Percentiles rank a stretch among this genome's conserved stretches.
phyloP scores from a whole-genome alignment of 1,284 basidiomycete species.

The Puccinia hordei region DNA sequence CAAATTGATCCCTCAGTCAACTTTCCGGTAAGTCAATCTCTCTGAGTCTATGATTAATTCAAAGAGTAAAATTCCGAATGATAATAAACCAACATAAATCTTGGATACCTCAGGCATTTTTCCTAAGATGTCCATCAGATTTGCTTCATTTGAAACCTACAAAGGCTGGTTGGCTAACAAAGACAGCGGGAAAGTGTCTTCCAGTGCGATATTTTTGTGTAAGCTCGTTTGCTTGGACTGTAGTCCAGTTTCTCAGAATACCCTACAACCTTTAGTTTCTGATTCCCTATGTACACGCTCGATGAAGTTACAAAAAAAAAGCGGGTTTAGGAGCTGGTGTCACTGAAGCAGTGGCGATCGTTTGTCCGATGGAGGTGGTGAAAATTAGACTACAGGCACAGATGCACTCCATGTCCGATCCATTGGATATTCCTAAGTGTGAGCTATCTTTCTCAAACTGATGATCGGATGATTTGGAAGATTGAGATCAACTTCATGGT shows the following conservation, averaged over 20 bases:
- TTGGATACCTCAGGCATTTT: conserved; percentile 67
- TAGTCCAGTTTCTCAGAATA: conserved; percentile 1
- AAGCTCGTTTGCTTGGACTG: too few relatives aligned
- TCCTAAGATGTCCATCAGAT: conserved; percentile 99
- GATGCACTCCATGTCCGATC: conserved; percentile 95
- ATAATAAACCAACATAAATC: too few relatives aligned
- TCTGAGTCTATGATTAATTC: neutral
- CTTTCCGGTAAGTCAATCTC: conserved; percentile 67
- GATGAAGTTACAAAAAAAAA: conserved; percentile 59
- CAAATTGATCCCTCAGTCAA: neutral
- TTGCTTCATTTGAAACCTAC: conserved; percentile 96
- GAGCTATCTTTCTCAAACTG: conserved; percentile 60
- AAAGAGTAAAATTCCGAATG: too few relatives aligned
- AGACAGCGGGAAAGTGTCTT: conserved; percentile 72
- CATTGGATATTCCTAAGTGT: conserved; percentile 88
- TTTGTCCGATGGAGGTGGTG: conserved; percentile 99
- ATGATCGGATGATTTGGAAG: neutral
- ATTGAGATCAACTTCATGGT: neutral
- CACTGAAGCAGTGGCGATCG: conserved; percentile 89
- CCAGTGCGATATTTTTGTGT: conserved; percentile 71
- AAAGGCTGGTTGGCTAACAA: conserved; percentile 78
- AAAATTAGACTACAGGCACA: conserved; percentile 99
- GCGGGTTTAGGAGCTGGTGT: conserved; percentile 92
- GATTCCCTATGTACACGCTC: neutral
- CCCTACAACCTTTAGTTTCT: neutral